Conservation (phyloP, 257 asterid genomes). For the Primulina tabacum region DNA sequence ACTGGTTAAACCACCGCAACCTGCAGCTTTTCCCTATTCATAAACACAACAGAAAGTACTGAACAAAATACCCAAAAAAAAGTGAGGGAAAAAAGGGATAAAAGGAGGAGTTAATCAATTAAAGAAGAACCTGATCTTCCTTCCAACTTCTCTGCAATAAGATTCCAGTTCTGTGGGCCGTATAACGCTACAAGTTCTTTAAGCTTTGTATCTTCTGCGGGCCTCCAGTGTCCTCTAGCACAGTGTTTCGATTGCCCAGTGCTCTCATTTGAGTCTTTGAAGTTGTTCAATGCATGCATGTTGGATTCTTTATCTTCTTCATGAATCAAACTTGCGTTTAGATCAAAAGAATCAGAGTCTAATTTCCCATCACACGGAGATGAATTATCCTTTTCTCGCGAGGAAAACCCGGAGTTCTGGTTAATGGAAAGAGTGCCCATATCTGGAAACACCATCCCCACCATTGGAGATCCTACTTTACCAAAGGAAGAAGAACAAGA, state of each 20-base stretch:
- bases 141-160: conserved; percentile 71
- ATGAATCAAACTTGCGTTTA: conserved; percentile 40
- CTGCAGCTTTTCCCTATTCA: conserved; percentile 77
- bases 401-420: conserved; percentile 11
- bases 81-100: background rate
- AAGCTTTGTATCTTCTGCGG: conserved; percentile 78
- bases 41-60: background rate
- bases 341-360: conserved; percentile 45
- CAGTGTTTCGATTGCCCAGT: conserved; percentile 59
- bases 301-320: conserved; percentile 30
- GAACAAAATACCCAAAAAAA: no score
- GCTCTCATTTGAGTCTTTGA: conserved; percentile 28
- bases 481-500: conserved; percentile 17
- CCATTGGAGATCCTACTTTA: conserved; percentile 29
- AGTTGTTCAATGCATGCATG: conserved; percentile 33
- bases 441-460: conserved; percentile 44
- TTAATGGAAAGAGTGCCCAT: conserved; percentile 35
- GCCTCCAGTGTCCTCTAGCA: conserved; percentile 90
- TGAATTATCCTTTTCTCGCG: background rate
- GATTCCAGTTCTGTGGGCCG: conserved; percentile 93
- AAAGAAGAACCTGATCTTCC: conserved; percentile 72
- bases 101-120: background rate
- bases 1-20: conserved; percentile 85
- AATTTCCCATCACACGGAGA: no score
- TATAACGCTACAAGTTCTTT: conserved; percentile 80